Conservation (phyloP, 352 stramenopile species). For the Vaucheria bursata region DNA sequence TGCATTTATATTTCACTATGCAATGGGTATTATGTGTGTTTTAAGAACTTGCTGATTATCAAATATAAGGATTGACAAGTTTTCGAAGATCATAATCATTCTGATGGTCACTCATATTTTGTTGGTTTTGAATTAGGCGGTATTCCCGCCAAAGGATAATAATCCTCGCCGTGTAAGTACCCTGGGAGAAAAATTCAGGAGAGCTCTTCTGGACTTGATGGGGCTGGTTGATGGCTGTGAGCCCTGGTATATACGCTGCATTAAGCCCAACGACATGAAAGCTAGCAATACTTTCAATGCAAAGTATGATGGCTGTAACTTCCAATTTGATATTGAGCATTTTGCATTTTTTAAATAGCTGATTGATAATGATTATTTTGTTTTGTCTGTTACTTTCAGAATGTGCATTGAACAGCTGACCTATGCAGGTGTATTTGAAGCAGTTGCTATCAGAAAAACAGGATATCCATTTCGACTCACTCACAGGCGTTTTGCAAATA, state of each 20-base stretch:
- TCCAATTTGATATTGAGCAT: too few species aligned
- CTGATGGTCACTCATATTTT: too few species aligned
- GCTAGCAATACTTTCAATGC: constrained; percentile 59
- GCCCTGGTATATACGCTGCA: constrained; percentile 93
- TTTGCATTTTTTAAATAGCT: too few species aligned
- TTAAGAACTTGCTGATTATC: too few species aligned
- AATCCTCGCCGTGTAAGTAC: constrained; percentile 37
- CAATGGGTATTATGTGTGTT: too few species aligned
- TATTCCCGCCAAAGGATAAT: constrained; percentile 26
- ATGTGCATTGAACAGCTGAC: constrained; percentile 74
- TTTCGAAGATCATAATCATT: too few species aligned
- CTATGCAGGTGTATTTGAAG: constrained; percentile 73
- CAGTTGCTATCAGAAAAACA: constrained; percentile 68
- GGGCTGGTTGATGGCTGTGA: constrained; percentile 82
- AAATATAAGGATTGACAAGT: too few species aligned
- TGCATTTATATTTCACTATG: too few species aligned
- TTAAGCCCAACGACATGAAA: constrained; percentile 86
- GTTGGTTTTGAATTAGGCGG: too few species aligned
- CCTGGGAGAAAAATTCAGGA: constrained; percentile 37
- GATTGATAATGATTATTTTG: too few species aligned
- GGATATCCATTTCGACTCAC: constrained; percentile 71
- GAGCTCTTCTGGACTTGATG: constrained; percentile 59
- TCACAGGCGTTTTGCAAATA: constrained; percentile 66
- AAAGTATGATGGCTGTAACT: constrained; percentile 60
- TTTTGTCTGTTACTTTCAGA: too few species aligned